These are phyloP conservation scores for Rosa persica DNA, from an alignment of 306 rosid genomes.

Conservation along the genomic window DNA sequence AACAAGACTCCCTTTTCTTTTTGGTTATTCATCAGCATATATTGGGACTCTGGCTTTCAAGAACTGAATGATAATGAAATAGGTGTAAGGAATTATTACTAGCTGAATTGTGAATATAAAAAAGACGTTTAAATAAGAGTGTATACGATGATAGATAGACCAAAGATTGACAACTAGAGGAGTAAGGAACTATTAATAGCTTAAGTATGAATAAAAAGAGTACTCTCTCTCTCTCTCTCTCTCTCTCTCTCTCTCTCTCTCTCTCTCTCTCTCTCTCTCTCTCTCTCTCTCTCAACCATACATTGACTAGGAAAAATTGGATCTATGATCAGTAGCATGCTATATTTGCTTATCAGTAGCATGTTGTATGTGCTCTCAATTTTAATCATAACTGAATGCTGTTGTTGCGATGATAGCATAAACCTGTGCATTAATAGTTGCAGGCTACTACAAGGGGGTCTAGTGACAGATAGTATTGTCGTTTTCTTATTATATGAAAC, in stretches of 20 bases:
- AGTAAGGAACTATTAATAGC: not conserved
- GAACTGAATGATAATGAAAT: not conserved
- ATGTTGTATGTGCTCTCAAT: not conserved
- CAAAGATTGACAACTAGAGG: not conserved
- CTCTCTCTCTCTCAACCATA: no score
- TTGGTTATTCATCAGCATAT: not conserved
- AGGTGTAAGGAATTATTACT: not conserved
- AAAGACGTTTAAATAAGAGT: not conserved
- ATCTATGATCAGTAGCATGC: not conserved
- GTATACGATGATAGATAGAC: not conserved
- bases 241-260: no score
- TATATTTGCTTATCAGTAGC: not conserved
- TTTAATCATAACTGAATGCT: conserved; percentile 9
- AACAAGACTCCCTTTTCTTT: not conserved
- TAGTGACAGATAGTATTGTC: conserved; percentile 33
- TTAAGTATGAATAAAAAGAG: no score
- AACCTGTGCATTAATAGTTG: conserved; percentile 9
- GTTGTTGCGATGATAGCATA: conserved; percentile 17
- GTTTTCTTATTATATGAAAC: conserved; percentile 20
- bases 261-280: no score
- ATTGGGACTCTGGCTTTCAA: not conserved
- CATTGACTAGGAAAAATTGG: not conserved
- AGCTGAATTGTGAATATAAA: not conserved
- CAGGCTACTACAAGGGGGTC: conserved; percentile 29
- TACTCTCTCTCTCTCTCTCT: no score